These are phyloP conservation scores for Heliamphora exappendiculata DNA, from an alignment of 148 eudicot species.

Conservation along the genomic window DNA sequence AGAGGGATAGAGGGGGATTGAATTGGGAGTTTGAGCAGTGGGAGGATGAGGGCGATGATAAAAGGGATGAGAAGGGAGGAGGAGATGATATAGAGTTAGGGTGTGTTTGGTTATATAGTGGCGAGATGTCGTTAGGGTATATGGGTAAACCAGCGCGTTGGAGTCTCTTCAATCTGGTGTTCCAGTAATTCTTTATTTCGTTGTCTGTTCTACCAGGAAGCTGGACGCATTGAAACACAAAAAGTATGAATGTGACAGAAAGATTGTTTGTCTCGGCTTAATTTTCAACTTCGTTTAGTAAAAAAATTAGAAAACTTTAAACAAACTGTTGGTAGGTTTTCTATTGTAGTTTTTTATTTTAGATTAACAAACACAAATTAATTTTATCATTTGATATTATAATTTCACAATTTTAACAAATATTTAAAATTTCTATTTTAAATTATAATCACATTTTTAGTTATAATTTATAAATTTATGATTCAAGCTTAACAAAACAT, in stretches of 20 bases:
- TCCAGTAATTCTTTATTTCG: conserved; percentile 93
- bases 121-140: conserved; percentile 46
- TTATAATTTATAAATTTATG: no score
- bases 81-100: conserved; percentile 5
- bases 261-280: no score
- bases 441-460: no score
- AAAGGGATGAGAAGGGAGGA: conserved; percentile 6
- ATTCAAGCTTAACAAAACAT: no score
- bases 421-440: no score
- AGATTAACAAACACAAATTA: no score
- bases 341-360: no score
- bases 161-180: conserved; percentile 76
- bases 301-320: no score
- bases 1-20: conserved; percentile 13
- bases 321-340: no score
- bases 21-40: conserved; percentile 12
- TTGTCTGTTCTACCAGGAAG: conserved; percentile 91
- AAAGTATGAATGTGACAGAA: not conserved
- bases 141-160: conserved; percentile 74
- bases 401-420: no score
- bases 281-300: no score
- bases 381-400: no score
- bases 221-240: conserved; percentile 18
- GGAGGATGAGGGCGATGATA: conserved; percentile 19
- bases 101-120: conserved; percentile 11